phyloP scores from a whole-genome alignment of 805 yeast genomes.

The Saccharomycopsis microspora region DNA sequence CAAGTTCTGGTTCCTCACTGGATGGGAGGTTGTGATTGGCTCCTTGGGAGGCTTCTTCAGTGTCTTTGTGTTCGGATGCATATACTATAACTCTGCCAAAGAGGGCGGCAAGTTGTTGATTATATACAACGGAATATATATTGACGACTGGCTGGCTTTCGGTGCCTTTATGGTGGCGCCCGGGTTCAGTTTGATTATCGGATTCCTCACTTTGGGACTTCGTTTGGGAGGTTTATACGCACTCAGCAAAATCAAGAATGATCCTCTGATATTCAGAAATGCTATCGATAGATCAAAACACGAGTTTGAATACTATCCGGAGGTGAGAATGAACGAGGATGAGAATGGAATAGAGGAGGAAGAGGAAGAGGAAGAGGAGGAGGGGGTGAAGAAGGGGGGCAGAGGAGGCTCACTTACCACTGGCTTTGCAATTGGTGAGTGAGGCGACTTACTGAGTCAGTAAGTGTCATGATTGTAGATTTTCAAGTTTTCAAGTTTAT shows the following conservation, averaged over 20 bases:
- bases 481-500: too few relatives aligned
- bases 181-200: conserved; percentile 57
- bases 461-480: too few relatives aligned
- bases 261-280: conserved; percentile 9
- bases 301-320: conserved; percentile 9
- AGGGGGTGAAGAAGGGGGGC: too few relatives aligned
- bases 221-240: conserved; percentile 30
- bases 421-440: too few relatives aligned
- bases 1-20: conserved; percentile 56
- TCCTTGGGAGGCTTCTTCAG: conserved; percentile 74
- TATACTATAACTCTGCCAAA: conserved; percentile 58
- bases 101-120: conserved; percentile 72
- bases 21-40: conserved; percentile 73
- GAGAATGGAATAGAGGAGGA: conserved; percentile 4
- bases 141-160: conserved; percentile 85
- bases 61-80: conserved; percentile 74
- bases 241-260: conserved; percentile 22
- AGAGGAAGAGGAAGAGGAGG: conserved; percentile 4
- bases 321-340: conserved; percentile 4
- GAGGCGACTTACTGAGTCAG: too few relatives aligned
- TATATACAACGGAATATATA: conserved; percentile 71
- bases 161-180: conserved; percentile 94
- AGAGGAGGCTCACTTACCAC: too few relatives aligned
- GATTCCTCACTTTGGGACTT: conserved; percentile 36
- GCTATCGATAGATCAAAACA: conserved; percentile 14